Percentiles rank a stretch among this genome's conserved stretches.
phyloP scores from a whole-genome alignment of 306 rosid species.

The Luffa acutangula region DNA sequence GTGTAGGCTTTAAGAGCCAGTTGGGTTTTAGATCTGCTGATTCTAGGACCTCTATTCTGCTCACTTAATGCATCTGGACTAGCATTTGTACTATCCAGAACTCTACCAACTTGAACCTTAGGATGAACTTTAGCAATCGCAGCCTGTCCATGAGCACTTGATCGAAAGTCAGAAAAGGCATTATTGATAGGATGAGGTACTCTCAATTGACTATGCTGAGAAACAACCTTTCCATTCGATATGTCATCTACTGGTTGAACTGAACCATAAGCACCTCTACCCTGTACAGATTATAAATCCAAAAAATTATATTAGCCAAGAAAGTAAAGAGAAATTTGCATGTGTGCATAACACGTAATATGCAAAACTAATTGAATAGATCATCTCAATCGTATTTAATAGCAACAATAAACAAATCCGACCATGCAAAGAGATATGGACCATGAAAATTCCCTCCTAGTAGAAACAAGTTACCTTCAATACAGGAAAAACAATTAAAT shows the following conservation, averaged over 20 bases:
- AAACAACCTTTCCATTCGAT: slow-evolving; percentile 34
- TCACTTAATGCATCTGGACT: slow-evolving; percentile 56
- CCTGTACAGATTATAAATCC: slow-evolving; percentile 21
- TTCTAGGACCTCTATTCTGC: slow-evolving; percentile 90
- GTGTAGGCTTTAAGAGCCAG: slow-evolving; percentile 60
- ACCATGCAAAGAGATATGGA: neutral
- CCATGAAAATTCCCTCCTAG: neutral
- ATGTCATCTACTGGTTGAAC: slow-evolving; percentile 31
- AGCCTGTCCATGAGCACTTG: slow-evolving; percentile 42
- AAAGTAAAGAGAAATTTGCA: neutral
- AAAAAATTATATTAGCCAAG: neutral
- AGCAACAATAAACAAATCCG: neutral
- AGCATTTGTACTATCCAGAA: slow-evolving; percentile 31
- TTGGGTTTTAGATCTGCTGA: slow-evolving; percentile 46
- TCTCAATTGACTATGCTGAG: slow-evolving; percentile 43
- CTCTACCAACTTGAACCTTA: slow-evolving; percentile 34
- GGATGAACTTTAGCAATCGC: slow-evolving; percentile 40
- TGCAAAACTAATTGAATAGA: neutral
- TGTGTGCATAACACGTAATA: neutral
- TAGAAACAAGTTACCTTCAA: neutral
- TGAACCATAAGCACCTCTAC: slow-evolving; percentile 37
- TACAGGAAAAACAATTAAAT: neutral
- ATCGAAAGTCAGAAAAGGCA: slow-evolving; percentile 49
- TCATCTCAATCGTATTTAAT: neutral
- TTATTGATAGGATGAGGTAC: slow-evolving; percentile 22